These are phyloP conservation scores for Mycena olivaceomarginata DNA, from an alignment of 768 basidiomycete species.

Conservation along the genomic window DNA sequence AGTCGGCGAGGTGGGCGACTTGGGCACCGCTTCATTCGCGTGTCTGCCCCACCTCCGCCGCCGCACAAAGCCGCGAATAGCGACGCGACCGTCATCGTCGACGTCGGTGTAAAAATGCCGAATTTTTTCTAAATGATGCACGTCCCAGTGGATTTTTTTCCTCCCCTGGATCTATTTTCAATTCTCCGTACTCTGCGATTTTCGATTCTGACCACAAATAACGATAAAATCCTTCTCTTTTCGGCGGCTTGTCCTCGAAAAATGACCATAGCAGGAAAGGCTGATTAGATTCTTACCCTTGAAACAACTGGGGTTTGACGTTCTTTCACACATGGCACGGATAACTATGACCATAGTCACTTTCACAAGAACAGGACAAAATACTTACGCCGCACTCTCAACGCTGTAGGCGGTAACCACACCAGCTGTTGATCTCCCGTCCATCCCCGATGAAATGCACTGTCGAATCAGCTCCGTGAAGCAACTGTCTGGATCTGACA, in stretches of 20 bases:
- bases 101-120: too few relatives aligned
- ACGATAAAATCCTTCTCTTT: too few relatives aligned
- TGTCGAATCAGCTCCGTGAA: neutral
- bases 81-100: conserved; percentile 65
- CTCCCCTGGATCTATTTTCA: too few relatives aligned
- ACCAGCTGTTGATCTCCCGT: conserved; percentile 7
- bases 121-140: too few relatives aligned
- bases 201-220: too few relatives aligned
- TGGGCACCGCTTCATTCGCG: conserved; percentile 47
- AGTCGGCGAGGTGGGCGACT: conserved; percentile 45
- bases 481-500: conserved; percentile 16
- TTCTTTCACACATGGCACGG: too few relatives aligned
- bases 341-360: neutral
- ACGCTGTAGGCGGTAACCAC: neutral
- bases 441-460: neutral
- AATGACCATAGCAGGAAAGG: too few relatives aligned
- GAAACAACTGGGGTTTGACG: too few relatives aligned
- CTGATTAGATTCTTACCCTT: too few relatives aligned
- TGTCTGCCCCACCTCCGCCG: neutral
- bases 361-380: neutral
- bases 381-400: too few relatives aligned
- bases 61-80: conserved; percentile 64
- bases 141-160: neutral
- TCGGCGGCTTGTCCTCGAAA: too few relatives aligned
- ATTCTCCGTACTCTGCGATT: too few relatives aligned